A percentile compares a stretch with the other conserved stretches of the same genome.
Conservation (phyloP, 768 basidiomycete genomes). For the Leucosporidium scottii region DNA sequence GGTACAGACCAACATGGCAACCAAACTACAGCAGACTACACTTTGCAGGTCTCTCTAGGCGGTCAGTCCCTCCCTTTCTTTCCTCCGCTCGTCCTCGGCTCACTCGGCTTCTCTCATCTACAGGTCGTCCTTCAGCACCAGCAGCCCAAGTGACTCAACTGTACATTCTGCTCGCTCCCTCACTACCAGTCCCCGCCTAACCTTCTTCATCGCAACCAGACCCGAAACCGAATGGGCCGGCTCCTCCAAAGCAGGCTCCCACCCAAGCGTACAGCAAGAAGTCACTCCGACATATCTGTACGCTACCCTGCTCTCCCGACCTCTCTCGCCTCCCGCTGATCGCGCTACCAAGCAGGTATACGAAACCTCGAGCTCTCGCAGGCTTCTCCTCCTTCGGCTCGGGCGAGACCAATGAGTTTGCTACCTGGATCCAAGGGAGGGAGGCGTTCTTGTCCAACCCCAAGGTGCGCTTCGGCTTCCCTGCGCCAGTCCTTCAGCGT, state of each 20-base stretch:
- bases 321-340: too few species aligned
- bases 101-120: background rate
- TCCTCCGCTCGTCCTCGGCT: background rate
- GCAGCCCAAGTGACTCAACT: background rate
- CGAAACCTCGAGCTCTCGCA: too few species aligned
- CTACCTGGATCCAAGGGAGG: conserved; percentile 21
- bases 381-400: conserved; percentile 16
- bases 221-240: conserved; percentile 1
- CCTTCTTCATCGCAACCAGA: background rate
- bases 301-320: too few species aligned
- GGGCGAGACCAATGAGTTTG: conserved; percentile 26
- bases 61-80: background rate
- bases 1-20: background rate
- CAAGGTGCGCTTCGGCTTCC: background rate
- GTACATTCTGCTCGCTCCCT: background rate
- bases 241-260: background rate
- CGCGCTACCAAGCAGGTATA: too few species aligned
- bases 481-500: background rate
- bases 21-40: conserved; percentile 13
- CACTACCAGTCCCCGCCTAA: background rate
- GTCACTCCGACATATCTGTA: too few species aligned
- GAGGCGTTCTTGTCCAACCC: conserved; percentile 7
- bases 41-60: conserved; percentile 18
- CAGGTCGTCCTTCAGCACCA: background rate
- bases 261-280: too few species aligned